Evolutionary conservation across 2,329 filamentous ascomycete genomes (phyloP).

Genomic region (Akanthomyces lecanii): DNA sequence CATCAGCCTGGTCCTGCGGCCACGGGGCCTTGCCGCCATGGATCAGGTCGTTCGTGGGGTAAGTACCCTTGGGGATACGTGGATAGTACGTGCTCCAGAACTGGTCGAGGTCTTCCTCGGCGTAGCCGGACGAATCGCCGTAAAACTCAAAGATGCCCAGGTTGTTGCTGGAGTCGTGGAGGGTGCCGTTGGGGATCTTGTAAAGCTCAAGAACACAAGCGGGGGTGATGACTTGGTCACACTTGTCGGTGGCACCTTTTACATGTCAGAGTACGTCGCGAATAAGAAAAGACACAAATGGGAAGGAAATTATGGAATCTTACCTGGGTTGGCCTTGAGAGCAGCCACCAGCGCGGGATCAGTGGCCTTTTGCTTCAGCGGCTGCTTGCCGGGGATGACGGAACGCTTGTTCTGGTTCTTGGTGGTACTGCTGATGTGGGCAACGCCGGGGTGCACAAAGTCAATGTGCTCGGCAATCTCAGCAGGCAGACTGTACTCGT

Average conservation of each 20-base stretch:
- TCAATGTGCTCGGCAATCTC: conserved; percentile 35
- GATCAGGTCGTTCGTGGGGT: conserved; percentile 30
- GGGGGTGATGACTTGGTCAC: conserved; percentile 41
- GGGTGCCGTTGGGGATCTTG: conserved; percentile 28
- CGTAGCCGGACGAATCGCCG: conserved; percentile 31
- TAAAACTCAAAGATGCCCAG: conserved; percentile 40
- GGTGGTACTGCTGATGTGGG: background rate
- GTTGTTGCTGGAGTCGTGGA: conserved; percentile 29
- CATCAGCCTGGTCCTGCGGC: conserved; percentile 25
- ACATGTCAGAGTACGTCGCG: too few species aligned
- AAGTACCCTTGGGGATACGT: conserved; percentile 34
- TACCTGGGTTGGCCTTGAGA: too few species aligned
- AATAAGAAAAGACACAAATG: too few species aligned
- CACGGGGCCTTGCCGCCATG: conserved; percentile 22
- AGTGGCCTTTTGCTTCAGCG: conserved; percentile 19
- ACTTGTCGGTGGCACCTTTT: too few species aligned
- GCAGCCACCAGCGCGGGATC: too few species aligned
- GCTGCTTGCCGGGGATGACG: too few species aligned
- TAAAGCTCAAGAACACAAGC: conserved; percentile 48
- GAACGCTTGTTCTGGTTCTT: too few species aligned
- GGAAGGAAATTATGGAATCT: too few species aligned
- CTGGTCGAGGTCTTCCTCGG: conserved; percentile 30
- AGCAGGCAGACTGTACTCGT: conserved; percentile 35
- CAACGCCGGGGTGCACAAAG: conserved; percentile 35
- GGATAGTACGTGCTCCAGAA: conserved; percentile 31